These are phyloP conservation scores for Quercus variabilis DNA, from an alignment of 306 rosid species.

Conservation along the genomic window DNA sequence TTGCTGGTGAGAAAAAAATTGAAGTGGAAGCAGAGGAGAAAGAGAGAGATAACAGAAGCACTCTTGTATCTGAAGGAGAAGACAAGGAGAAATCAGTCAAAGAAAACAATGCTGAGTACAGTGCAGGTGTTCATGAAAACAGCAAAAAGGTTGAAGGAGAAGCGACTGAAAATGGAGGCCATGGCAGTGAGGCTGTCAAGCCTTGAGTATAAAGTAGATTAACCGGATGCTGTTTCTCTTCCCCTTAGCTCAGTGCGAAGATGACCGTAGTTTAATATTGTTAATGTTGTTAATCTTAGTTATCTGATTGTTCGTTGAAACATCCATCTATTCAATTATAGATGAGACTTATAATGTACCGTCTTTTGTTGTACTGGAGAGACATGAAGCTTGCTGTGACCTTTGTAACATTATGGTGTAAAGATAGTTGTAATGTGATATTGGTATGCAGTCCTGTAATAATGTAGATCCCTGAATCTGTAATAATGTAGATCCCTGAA, in stretches of 20 bases:
- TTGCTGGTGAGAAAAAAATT: constrained; percentile 31
- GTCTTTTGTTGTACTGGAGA: constrained; percentile 43
- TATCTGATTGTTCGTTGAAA: constrained; percentile 64
- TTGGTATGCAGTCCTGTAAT: constrained; percentile 33
- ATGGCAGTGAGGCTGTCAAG: constrained; percentile 32
- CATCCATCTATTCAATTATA: constrained; percentile 42
- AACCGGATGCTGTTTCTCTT: constrained; percentile 25
- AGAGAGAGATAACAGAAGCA: constrained; percentile 30
- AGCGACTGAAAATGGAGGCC: constrained; percentile 44
- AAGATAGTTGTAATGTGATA: constrained; percentile 51
- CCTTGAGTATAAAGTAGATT: constrained; percentile 28
- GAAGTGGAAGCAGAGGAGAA: constrained; percentile 51
- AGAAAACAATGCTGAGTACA: constrained; percentile 39
- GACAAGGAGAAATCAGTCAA: constrained; percentile 40
- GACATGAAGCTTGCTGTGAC: constrained; percentile 46
- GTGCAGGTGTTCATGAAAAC: constrained; percentile 23
- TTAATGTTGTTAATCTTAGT: constrained; percentile 45
- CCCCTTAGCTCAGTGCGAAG: constrained; percentile 43
- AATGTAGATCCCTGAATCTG: constrained; percentile 2
- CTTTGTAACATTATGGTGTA: constrained; percentile 51
- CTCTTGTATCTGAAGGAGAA: constrained; percentile 40
- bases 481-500: neutral
- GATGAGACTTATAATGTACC: constrained; percentile 63
- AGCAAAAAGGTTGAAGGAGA: constrained; percentile 45
- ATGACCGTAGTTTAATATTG: constrained; percentile 40